Evolutionary conservation across 2,329 filamentous ascomycete genomes (phyloP), one percentile per base, ranked within the genome.

Genomic region (Fusarium sulawesiense): DNA sequence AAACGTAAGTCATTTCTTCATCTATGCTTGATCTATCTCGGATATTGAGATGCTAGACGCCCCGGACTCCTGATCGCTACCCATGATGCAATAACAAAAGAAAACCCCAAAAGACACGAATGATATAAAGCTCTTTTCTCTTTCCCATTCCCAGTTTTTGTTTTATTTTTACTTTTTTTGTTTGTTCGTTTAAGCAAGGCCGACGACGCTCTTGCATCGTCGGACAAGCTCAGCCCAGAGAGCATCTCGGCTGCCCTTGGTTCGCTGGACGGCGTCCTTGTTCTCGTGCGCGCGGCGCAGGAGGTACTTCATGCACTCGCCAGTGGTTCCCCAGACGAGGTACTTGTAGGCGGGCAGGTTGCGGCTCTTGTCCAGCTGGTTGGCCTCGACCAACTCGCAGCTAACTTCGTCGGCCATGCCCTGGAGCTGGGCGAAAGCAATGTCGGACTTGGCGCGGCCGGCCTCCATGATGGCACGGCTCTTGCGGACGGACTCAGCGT

Each of bases 341-440:
- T 92, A 92, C 81, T 92, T 92, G 80, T 88, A 91, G 23, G 91
- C 90, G 20, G 91, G 85, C 42, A 92, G 82, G 10, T 72, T 65
- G 16, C 73, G 56, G 12, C 71, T 63, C 58, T 71, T 71, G 40
- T 79, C 76, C 5, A 76, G 72, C 55, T 76, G 75, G 56, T 77
- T 75, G 12, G 80, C 79, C 66, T 81, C 78, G 32, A 82, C 79
- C 16, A 91, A 80, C 77, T 89, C 87, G 76, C 88, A 90, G 78
- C 91, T 93, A 55, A 98, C 89, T 77, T 98, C 94, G 73, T 98
- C 95, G 3, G 95, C 95, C 95, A 98, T 98, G 42, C 95, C 94
- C 83, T 95, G 92, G 2, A 98, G 87, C 81, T 98, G 94, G 4
- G 92, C 83, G 48, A 82, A 84, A 1, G 80, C 78, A 45, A 83